Base-by-base conservation (phyloP, 148 eudicot species). In the Polygonum aviculare region DNA sequence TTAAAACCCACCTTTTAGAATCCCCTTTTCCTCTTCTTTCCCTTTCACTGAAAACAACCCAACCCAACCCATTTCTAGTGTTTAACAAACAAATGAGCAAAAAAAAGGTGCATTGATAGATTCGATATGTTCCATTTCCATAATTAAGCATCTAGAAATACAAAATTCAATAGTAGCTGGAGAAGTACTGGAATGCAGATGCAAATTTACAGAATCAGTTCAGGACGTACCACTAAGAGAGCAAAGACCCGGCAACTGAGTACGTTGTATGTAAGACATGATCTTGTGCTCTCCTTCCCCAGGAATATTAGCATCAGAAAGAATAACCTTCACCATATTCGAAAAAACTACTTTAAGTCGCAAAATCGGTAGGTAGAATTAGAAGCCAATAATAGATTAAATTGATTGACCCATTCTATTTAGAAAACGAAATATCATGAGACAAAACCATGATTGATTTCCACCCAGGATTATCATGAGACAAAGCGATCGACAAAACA, bases 201-300 rank as follows among this genome's bases (percentile, higher is more conserved):
- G 31, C 31, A 26, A 26, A 26, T 26, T 26, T 26, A 26, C 31
- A 26, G 31, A 26, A 26, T 26, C 31, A 26, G 31, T 26, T 26
- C 31, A 26, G 31, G 31, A 26, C 31, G 31, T 26, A 26, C 31
- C 31, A 26, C 31, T 26, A 26, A 26, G 31, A 26, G 31, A 26
- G 31, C 31, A 26, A 26, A 26, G 31, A 26, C 31, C 31, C n/a
- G n/a, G n/a, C n/a, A n/a, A n/a, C n/a, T n/a, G n/a, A n/a, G n/a
- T n/a, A n/a, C n/a, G 98, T n/a, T 97, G 98, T 79, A 95, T 83
- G 78, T 92, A 92, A 1, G 98, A 92, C 98, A 95, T 95, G 71
- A 95, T 87, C 81, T 95, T 95, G 85, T 95, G 97, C 67, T 95
- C 99, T 78, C 99, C 99, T 86, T 95, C 99, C 82, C 99, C 99